Base-by-base conservation (phyloP, 768 basidiomycete genomes). In the Pulveroboletus sp. region DNA sequence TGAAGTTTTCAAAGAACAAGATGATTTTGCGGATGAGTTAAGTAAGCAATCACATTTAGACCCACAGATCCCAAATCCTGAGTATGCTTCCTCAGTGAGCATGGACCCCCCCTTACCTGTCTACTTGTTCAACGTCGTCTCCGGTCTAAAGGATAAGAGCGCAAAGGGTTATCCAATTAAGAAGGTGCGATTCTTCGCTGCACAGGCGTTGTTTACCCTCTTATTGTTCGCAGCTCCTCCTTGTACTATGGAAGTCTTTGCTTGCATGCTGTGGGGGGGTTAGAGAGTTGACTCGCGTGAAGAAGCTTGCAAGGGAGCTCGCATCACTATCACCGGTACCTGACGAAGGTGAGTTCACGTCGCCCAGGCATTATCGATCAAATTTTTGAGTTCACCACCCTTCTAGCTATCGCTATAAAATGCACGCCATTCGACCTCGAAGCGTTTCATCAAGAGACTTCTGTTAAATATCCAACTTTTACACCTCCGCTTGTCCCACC, bases 111-210 rank as follows among this genome's bases (percentile, higher is more conserved):
- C 96, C 12, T 72, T 98, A 19, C 94, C 95, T 1, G 84, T 95
- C 7, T 93, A 93, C 62, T 74, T 98, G 16, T 91, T 96, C 73
- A 86, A 86, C 46, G 79, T 93, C 40, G 85, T 97, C n/a, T 85
- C 92, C 20, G 83, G 85, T 35, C 73, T 97, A 35, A 84, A 91
- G 57, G 95, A 98, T 66, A 92, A 93, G 71, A 89, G 87, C 62
- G 88, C 92, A 2, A 93, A 90, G 63, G 91, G 91, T 6, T 99
- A 96, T 69, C 96, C 96, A 1, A 89, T 96, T 59, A 99, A 98
- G 73, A 97, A 97, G 80, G 93, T 89, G 45, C 19, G 65, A 41
- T 24, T 47, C 17, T 30, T 32, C 31, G 40, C 52, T 46, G 24
- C 34, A 23, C 46, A 47, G 35, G 45, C 13, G 3, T 3, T 19